A percentile compares a stretch with the other conserved stretches of the same genome.
Evolutionary conservation across 352 stramenopile species (phyloP).

Genomic region (Globisporangium nagaii): DNA sequence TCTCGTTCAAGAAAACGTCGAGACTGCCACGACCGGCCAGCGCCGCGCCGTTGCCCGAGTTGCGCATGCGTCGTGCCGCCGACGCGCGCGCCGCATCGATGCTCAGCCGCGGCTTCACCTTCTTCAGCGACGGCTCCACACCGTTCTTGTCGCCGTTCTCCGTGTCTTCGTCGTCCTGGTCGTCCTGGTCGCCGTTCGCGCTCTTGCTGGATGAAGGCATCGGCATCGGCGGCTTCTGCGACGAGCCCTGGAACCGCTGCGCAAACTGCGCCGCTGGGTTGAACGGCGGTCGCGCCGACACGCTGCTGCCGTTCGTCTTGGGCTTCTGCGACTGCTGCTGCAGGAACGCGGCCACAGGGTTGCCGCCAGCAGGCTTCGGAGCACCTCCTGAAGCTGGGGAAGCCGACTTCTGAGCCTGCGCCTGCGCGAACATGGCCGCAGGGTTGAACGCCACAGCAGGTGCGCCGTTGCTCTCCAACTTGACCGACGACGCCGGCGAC

Average conservation of each 20-base stretch:
- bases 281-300: constrained; percentile 19
- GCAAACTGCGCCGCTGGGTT: constrained; percentile 54
- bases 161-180: constrained; percentile 36
- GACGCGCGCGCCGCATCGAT: constrained; percentile 74
- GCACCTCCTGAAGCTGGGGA: constrained; percentile 8
- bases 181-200: constrained; percentile 25
- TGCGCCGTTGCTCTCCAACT: neutral
- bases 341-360: constrained; percentile 51
- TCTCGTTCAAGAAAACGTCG: constrained; percentile 78
- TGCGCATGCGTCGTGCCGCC: constrained; percentile 59
- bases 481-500: constrained; percentile 9
- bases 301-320: constrained; percentile 12
- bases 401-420: constrained; percentile 24
- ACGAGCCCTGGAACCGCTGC: constrained; percentile 34
- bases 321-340: constrained; percentile 45
- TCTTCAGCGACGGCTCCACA: constrained; percentile 65
- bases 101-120: constrained; percentile 66
- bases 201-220: constrained; percentile 28
- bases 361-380: constrained; percentile 12
- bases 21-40: constrained; percentile 53
- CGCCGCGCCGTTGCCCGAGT: constrained; percentile 40
- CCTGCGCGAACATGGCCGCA: constrained; percentile 54
- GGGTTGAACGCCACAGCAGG: constrained; percentile 30
- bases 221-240: constrained; percentile 34
- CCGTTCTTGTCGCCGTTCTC: constrained; percentile 18